phyloP scores from a whole-genome alignment of 768 basidiomycete species.

The Suillus lakei region DNA sequence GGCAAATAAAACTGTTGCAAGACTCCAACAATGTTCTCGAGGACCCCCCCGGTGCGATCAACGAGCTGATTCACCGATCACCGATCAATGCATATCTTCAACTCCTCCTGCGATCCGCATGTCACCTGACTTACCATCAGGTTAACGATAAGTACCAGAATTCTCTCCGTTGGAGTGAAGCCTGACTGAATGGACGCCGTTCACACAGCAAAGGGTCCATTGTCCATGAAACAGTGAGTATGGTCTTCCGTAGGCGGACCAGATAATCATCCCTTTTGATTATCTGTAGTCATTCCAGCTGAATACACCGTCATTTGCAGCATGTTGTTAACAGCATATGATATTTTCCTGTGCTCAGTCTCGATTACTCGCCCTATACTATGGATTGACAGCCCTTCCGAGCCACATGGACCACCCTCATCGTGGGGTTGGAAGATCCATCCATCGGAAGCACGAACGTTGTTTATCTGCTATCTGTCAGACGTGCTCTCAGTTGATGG shows the following conservation, averaged over 20 bases:
- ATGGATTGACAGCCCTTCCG: neutral
- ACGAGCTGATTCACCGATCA: neutral
- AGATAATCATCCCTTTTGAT: neutral
- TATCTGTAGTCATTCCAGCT: neutral
- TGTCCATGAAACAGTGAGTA: no score
- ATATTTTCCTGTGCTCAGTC: neutral
- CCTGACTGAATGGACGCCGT: neutral
- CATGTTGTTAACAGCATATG: neutral
- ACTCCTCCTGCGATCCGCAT: neutral
- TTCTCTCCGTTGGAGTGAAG: neutral
- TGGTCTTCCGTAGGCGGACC: neutral
- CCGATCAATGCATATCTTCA: neutral
- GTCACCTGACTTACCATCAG: neutral
- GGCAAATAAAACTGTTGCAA: neutral
- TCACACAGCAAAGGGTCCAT: no score
- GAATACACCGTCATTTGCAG: neutral
- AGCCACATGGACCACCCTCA: neutral
- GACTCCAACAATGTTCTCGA: neutral
- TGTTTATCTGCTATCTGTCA: neutral
- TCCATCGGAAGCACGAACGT: neutral
- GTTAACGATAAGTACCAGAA: neutral
- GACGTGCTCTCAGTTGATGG: neutral
- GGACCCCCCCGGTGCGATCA: neutral
- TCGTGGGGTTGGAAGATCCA: neutral
- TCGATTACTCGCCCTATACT: neutral